Evolutionary conservation across 2,329 filamentous ascomycete genomes (phyloP), one percentile per base, ranked within the genome.

Genomic region (Xylariaceae sp.): DNA sequence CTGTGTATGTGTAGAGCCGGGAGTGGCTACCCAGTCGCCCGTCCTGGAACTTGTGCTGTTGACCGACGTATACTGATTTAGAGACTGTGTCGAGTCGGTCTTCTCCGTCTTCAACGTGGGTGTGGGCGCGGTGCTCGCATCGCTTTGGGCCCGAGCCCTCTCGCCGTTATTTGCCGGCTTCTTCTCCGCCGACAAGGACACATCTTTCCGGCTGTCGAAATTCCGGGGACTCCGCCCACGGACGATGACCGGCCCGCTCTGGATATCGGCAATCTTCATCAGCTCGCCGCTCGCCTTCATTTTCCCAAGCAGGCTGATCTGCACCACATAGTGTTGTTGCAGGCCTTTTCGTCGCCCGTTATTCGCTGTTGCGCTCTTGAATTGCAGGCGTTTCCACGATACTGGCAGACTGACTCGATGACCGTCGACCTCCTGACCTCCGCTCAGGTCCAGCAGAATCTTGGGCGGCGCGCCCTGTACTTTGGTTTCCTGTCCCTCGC

Each of bases 311-410:
- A 96, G 73, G 61, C 83, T 88, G 42, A 97, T 80, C 44, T 87
- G 82, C 33, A 97, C 85, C 2, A 94, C 76, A 59, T 96, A 97
- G 61, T 96, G 89, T 61, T 97, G 90, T 59, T 97, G 90, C 32
- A 96, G 68, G 48, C 94, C 90, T 64, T 96, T 96, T 50, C 90
- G 77, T 38, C 90, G 78, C 9, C 90, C 90, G 58, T 97, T 97
- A 61, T 97, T 97, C 35, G 90, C 90, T 1, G 90, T 97, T 2
- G 90, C 90, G 52, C 95, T 92, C 55, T 94, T 86, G 63, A 97
- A 97, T 61, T 97, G 90, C 41, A 97, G 66, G 38, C 90, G 74
- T 63, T 95, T 96, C 90, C 90, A 97, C 23, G 87, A 83, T 37
- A 96, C 82, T 1, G 88, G 85, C 41, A 95, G 78, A 27, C 79